Conservation (phyloP, 371 early-diverging fungal species). For the Apophysomyces trapeziformis region DNA sequence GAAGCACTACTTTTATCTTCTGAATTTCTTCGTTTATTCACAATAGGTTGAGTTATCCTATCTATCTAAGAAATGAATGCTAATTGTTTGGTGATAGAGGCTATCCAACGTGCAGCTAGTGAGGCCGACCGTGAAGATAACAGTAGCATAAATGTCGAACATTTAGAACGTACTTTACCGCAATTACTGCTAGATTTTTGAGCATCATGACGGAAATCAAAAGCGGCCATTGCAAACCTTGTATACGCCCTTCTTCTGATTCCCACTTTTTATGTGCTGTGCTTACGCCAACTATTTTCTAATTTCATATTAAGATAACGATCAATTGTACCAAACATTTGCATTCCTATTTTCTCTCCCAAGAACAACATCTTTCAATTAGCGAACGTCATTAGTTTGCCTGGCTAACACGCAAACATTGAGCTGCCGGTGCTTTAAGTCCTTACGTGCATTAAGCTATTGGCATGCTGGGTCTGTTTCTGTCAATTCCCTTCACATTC, state of each 20-base stretch:
- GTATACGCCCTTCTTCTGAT: too few species aligned
- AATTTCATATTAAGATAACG: too few species aligned
- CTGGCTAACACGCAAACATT: too few species aligned
- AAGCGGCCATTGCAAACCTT: too few species aligned
- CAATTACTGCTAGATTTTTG: constrained; percentile 18
- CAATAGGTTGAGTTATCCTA: neutral
- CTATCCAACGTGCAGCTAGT: constrained; percentile 16
- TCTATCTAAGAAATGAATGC: neutral
- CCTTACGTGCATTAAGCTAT: too few species aligned
- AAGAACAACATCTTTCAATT: too few species aligned
- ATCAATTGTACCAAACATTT: too few species aligned
- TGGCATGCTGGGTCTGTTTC: too few species aligned
- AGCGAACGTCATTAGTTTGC: neutral
- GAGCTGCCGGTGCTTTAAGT: too few species aligned
- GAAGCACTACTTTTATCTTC: constrained; percentile 11
- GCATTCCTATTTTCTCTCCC: too few species aligned
- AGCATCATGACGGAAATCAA: neutral
- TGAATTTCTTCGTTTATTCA: constrained; percentile 17
- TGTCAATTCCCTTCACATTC: neutral
- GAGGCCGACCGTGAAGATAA: neutral
- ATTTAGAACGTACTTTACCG: constrained; percentile 16
- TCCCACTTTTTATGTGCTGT: too few species aligned
- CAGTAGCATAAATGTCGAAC: constrained; percentile 14
- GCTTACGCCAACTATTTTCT: too few species aligned
- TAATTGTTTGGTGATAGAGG: neutral